Evolutionary conservation across 176 grass and related monocot genomes (phyloP), one percentile per base, ranked within the genome.

Genomic region (Rhynchospora tenuis): DNA sequence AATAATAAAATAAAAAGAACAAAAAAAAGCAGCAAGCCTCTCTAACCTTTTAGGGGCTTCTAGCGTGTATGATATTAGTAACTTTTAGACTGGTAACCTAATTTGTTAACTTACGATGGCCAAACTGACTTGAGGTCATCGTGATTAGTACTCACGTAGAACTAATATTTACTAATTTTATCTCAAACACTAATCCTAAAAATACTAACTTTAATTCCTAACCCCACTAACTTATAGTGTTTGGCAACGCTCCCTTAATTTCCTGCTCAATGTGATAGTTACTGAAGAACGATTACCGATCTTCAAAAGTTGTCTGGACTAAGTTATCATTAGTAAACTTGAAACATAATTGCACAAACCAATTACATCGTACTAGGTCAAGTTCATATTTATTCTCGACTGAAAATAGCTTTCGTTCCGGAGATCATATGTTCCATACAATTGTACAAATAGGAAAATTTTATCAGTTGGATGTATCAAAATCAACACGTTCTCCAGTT

Each of bases 401-500:
- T 17, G 23, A 75, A 74, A 52, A 46, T 76, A 10, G 13, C 14
- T 23, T 26, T 14, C 73, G 46, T 75, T 54, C 23, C 24, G 23
- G 72, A 29, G 76, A 75, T 78, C 64, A n/a, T 61, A 83, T 67
- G 27, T 83, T 84, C 28, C 22, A 74, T 20, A 61, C 27, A 65
- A 67, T 45, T 27, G 80, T 80, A 82, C 15, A 46, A 85, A 66
- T 9, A 48, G 1, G 1, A 27, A 43, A 62, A 27, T 63, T 64
- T 55, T 51, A 59, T 54, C 89, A 90, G 50, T 24, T 80, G 69
- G 84, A 86, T 70, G 65, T 84, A 83, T 94, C 74, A 78, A 95
- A 91, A 91, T 95, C 81, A 82, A 98, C 88, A 80, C 85, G 88
- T 83, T 98, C 93, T 38, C 96, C 96, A 33, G 91, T 95, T 51